Base-by-base conservation (phyloP, 345 rosid genomes). In the Mallotus nudiflorus region DNA sequence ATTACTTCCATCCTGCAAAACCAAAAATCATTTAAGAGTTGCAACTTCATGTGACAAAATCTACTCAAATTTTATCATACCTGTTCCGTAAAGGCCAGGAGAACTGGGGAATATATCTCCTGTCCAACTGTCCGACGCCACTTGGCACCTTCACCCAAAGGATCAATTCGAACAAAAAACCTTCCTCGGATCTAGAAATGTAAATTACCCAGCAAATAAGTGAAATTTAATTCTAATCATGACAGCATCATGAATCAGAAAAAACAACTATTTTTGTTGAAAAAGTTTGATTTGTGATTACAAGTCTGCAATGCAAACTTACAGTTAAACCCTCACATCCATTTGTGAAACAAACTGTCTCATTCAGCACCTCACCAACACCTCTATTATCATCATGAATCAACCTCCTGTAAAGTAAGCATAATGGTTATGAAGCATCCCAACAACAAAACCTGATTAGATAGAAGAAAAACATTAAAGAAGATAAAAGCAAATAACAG, bases 251-350 rank as follows among this genome's bases (percentile, higher is more conserved):
- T 37, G 22, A 14, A 39, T 28, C 31, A n/a, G n/a, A 49, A 65
- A 42, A 46, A 58, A 10, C n/a, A n/a, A n/a, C n/a, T 37, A 72
- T 15, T 46, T 10, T 56, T 42, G 48, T 45, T 59, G 24, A 55
- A 67, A 10, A 59, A 57, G 19, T 62, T 27, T 19, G 58, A 66
- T 27, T 42, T 48, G 46, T 70, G 37, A 53, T 74, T 24, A 29
- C 52, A 66, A 70, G 52, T 66, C 22, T 65, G 60, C 37, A 78
- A 70, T 54, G 39, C 52, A 69, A 46, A 61, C 91, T 85, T 82
- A 94, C 98, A 14, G 94, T 94, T 82, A 94, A 82, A 75, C 98
- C 98, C 82, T 85, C 87, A 69, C 97, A 94, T 80, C 84, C 82
- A 45, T 86, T 81, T 51, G 71, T 75, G 62, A 81, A 67, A 50